Conservation (phyloP, 176 grass and related monocot genomes). For the Melocanna baccifera region DNA sequence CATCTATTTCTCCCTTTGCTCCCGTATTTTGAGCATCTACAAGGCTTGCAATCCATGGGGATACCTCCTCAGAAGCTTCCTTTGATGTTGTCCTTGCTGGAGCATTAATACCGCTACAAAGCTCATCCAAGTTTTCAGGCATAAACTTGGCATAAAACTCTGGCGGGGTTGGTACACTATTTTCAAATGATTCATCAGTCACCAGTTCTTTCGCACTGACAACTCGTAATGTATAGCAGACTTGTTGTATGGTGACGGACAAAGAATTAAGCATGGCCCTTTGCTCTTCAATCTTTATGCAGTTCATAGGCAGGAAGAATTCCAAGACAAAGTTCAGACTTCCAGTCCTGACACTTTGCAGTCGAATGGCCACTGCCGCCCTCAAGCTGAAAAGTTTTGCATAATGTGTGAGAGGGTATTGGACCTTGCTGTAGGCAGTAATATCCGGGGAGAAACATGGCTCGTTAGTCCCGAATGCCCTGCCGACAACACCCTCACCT, state of each 20-base stretch:
- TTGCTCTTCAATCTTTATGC: conserved; percentile 51
- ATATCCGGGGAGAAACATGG: conserved; percentile 75
- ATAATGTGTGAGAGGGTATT: conserved; percentile 90
- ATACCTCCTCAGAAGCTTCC: conserved; percentile 43
- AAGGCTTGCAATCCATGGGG: conserved; percentile 59
- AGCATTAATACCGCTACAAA: conserved; percentile 15
- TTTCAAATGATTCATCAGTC: conserved; percentile 40
- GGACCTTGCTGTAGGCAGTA: conserved; percentile 53
- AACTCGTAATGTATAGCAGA: conserved; percentile 53
- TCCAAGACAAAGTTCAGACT: conserved; percentile 77
- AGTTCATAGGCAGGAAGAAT: conserved; percentile 80
- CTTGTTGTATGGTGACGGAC: conserved; percentile 66
- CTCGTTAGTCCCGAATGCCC: conserved; percentile 75
- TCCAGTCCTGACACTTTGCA: conserved; percentile 55
- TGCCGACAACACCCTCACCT: conserved; percentile 82
- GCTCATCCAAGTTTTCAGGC: conserved; percentile 38
- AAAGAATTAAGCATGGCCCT: conserved; percentile 68
- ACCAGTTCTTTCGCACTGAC: conserved; percentile 61
- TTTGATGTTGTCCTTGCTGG: conserved; percentile 18
- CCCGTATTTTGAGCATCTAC: conserved; percentile 46
- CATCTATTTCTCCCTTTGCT: conserved; percentile 21
- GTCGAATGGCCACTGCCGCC: conserved; percentile 71
- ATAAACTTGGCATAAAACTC: conserved; percentile 26
- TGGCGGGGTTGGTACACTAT: conserved; percentile 1
- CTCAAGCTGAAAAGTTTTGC: conserved; percentile 78